phyloP scores from a whole-genome alignment of 495 filamentous ascomycete species.

The Penicillium verhagenii region DNA sequence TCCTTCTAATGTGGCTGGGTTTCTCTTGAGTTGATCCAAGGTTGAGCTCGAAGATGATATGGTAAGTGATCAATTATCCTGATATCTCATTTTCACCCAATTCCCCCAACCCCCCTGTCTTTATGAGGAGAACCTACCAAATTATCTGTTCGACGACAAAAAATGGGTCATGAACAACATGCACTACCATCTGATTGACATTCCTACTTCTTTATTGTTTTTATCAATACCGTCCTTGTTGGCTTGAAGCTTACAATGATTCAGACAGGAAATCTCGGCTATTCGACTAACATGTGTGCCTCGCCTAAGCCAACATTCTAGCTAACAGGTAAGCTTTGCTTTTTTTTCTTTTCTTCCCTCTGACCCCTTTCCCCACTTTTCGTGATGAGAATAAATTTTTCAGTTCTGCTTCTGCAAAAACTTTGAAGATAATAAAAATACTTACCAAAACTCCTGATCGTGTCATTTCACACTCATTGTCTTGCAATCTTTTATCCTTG shows the following conservation, averaged over 20 bases:
- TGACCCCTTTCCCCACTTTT: conserved; percentile 26
- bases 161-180: conserved; percentile 95
- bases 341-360: conserved; percentile 8
- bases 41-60: conserved; percentile 5
- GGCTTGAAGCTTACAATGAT: conserved; percentile 17
- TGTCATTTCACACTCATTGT: conserved; percentile 13
- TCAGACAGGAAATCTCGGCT: conserved; percentile 9
- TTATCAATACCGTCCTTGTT: conserved; percentile 3
- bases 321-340: conserved; percentile 5
- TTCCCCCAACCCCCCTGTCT: conserved; percentile 23
- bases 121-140: conserved; percentile 63
- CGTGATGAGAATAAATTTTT: conserved; percentile 75
- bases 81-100: conserved; percentile 2
- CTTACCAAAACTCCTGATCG: conserved; percentile 72
- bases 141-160: conserved; percentile 70
- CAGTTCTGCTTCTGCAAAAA: conserved; percentile 95
- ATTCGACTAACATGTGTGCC: background rate
- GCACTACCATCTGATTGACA: conserved; percentile 96
- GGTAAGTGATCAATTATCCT: conserved; percentile 36
- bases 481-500: conserved; percentile 3
- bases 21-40: conserved; percentile 1
- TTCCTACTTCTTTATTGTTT: conserved; percentile 22
- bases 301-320: background rate
- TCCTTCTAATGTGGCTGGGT: conserved; percentile 25
- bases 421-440: conserved; percentile 73